Evolutionary conservation across 1,139 yeast genomes (phyloP).

Genomic region (Arxiozyma bovina): DNA sequence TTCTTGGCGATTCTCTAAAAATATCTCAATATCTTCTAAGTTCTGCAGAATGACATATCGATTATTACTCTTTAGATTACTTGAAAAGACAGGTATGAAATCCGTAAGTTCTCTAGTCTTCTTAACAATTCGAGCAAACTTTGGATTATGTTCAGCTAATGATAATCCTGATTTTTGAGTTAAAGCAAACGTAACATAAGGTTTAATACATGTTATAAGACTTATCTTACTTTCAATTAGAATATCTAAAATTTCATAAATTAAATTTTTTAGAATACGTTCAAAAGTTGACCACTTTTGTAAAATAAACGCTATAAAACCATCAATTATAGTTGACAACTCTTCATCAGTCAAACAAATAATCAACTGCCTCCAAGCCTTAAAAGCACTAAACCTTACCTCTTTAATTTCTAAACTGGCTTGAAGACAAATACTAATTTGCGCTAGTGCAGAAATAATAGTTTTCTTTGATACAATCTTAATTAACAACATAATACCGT

Average conservation of each 20-base stretch:
- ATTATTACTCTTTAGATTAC: conserved; percentile 37
- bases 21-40: conserved; percentile 53
- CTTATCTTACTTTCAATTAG: conserved; percentile 53
- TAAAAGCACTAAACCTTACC: conserved; percentile 53
- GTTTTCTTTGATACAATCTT: conserved; percentile 47
- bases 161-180: conserved; percentile 19
- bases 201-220: conserved; percentile 33
- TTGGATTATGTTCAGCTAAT: conserved; percentile 34
- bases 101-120: conserved; percentile 19
- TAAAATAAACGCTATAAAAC: conserved; percentile 47
- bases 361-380: conserved; percentile 58
- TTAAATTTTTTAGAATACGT: conserved; percentile 38
- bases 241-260: conserved; percentile 65
- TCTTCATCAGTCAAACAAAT: conserved; percentile 44
- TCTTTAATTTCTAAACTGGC: conserved; percentile 61
- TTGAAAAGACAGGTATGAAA: conserved; percentile 25
- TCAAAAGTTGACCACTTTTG: conserved; percentile 56
- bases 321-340: conserved; percentile 46
- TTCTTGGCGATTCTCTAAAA: conserved; percentile 34
- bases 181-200: conserved; percentile 27
- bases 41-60: conserved; percentile 73
- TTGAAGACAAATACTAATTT: conserved; percentile 78
- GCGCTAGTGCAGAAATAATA: conserved; percentile 75
- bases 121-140: conserved; percentile 33
- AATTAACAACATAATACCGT: conserved; percentile 65